Percentiles rank a stretch among this genome's conserved stretches.
Conservation (phyloP, 208 protist species). For the Blastocrithidia nonstop region DNA sequence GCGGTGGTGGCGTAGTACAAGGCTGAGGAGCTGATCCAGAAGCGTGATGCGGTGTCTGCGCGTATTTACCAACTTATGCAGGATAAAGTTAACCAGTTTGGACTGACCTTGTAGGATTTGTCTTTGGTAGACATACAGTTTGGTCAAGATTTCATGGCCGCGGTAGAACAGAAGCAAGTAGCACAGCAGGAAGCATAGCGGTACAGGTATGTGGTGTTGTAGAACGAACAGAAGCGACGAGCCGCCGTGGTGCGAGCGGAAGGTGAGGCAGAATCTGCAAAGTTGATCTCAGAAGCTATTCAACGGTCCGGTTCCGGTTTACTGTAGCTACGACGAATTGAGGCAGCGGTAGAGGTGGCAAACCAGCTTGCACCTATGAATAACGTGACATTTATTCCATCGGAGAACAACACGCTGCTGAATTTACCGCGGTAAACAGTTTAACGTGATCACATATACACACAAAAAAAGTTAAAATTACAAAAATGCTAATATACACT, state of each 20-base stretch:
- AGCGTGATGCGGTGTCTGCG: constrained; percentile 89
- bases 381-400: constrained; percentile 80
- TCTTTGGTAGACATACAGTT: constrained; percentile 95
- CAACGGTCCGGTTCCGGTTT: constrained; percentile 57
- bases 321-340: constrained; percentile 91
- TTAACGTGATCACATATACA: no score
- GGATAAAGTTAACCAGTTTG: constrained; percentile 93
- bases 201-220: constrained; percentile 89
- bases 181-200: constrained; percentile 95
- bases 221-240: constrained; percentile 89
- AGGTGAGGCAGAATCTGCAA: constrained; percentile 88
- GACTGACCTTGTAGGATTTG: constrained; percentile 94
- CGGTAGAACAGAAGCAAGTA: constrained; percentile 95
- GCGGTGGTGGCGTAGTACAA: constrained; percentile 97
- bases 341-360: constrained; percentile 93
- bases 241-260: constrained; percentile 89
- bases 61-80: constrained; percentile 88
- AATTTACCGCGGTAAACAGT: constrained; percentile 13
- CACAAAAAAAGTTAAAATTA: no score
- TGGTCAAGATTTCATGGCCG: constrained; percentile 89
- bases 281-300: constrained; percentile 85
- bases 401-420: constrained; percentile 49
- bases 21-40: constrained; percentile 97
- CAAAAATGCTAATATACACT: constrained; percentile 37
- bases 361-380: constrained; percentile 54